A percentile compares a stretch with the other conserved stretches of the same genome.
phyloP scores from a whole-genome alignment of 2,329 filamentous ascomycete species.

The Trichoderma brevicompactum region DNA sequence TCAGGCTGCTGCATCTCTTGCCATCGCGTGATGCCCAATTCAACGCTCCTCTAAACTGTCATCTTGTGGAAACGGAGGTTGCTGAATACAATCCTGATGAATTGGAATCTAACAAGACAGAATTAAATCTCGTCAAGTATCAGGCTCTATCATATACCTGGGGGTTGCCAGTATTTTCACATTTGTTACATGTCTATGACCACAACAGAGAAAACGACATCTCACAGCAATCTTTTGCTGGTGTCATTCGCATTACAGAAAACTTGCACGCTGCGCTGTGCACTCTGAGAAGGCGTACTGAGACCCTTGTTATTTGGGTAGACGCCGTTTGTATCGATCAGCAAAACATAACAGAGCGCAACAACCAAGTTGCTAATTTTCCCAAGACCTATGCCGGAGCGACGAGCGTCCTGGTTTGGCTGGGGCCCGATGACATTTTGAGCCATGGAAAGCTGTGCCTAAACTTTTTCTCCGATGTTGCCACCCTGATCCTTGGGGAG shows the following conservation, averaged over 20 bases:
- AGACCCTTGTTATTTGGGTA: conserved; percentile 3
- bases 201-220: background rate
- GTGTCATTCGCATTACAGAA: conserved; percentile 1
- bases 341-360: conserved; percentile 1
- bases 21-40: background rate
- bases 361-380: conserved; percentile 9
- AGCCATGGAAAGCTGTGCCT: background rate
- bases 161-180: background rate
- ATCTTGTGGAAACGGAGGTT: conserved; percentile 5
- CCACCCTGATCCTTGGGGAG: background rate
- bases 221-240: background rate
- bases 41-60: background rate
- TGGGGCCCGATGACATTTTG: background rate
- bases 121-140: background rate
- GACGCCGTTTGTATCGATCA: conserved; percentile 13
- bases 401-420: conserved; percentile 1
- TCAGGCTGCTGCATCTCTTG: background rate
- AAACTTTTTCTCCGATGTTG: background rate
- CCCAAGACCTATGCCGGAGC: conserved; percentile 7
- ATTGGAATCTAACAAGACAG: background rate
- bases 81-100: background rate
- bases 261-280: background rate
- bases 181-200: background rate
- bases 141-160: conserved; percentile 15
- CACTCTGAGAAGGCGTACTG: background rate